Percentiles rank a stretch among this genome's conserved stretches.
Conservation (phyloP, 1,284 basidiomycete genomes). For the Apiotrichum akiyoshidainum region DNA sequence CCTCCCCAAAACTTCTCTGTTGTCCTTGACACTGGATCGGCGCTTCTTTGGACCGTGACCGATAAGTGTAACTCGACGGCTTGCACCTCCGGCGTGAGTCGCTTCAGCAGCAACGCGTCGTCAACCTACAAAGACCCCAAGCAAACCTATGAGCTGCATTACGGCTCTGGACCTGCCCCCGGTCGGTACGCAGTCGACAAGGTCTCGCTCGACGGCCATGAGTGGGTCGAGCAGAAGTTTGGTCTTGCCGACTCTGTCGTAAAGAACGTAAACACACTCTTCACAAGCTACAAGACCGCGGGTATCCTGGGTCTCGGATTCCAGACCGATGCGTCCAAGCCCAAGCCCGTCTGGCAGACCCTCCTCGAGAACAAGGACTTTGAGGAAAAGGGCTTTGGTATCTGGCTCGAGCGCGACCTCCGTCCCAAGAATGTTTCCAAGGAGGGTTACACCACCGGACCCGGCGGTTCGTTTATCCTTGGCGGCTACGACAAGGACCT, state of each 20-base stretch:
- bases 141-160: background rate
- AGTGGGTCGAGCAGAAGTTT: background rate
- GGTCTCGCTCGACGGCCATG: background rate
- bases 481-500: slow-evolving; percentile 1
- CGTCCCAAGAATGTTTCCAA: background rate
- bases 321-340: background rate
- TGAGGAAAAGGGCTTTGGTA: slow-evolving; percentile 1
- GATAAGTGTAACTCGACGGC: background rate
- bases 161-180: background rate
- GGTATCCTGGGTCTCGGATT: slow-evolving; percentile 7
- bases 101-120: background rate
- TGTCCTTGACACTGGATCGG: slow-evolving; percentile 4
- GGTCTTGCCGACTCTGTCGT: background rate
- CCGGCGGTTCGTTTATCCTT: slow-evolving; percentile 1
- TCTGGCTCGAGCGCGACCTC: slow-evolving; percentile 11
- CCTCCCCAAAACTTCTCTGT: background rate
- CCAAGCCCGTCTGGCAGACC: slow-evolving; percentile 7
- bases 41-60: slow-evolving; percentile 1
- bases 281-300: background rate
- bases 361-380: slow-evolving; percentile 1
- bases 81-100: background rate
- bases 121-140: background rate
- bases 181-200: background rate
- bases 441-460: background rate
- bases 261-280: background rate